Conservation (phyloP, 208 protist genomes). For the Leishmania braziliensis region DNA sequence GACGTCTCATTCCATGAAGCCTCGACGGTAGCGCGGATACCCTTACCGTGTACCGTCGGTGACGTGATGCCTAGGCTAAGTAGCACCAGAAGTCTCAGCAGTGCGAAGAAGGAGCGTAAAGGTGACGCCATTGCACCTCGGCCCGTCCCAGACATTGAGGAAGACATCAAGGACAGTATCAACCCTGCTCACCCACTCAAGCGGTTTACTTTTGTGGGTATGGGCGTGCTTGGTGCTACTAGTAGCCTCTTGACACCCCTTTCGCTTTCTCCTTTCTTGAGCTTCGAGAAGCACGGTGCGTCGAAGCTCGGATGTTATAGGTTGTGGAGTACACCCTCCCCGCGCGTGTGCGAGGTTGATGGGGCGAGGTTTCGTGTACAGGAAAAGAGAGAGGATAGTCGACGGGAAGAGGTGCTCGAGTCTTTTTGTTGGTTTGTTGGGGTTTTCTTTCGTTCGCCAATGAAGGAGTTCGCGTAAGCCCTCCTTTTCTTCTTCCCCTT, state of each 20-base stretch:
- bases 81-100: constrained; percentile 8
- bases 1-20: constrained; percentile 72
- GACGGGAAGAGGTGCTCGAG: background rate
- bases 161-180: background rate
- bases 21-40: constrained; percentile 47
- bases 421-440: background rate
- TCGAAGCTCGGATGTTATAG: background rate
- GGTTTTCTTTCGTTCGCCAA: background rate
- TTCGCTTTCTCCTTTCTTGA: background rate
- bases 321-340: background rate
- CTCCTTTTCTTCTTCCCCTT: background rate
- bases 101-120: background rate
- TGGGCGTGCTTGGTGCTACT: background rate
- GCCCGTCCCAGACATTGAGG: background rate
- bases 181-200: background rate
- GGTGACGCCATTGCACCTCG: background rate
- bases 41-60: constrained; percentile 23
- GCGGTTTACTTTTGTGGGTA: constrained; percentile 1
- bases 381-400: background rate
- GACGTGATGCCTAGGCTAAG: background rate
- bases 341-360: background rate
- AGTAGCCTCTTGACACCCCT: background rate
- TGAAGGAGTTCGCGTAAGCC: background rate
- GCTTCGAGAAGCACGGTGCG: background rate
- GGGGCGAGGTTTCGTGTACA: background rate